phyloP scores from a whole-genome alignment of 2,329 filamentous ascomycete genomes.

The Aspergillus flavus region DNA sequence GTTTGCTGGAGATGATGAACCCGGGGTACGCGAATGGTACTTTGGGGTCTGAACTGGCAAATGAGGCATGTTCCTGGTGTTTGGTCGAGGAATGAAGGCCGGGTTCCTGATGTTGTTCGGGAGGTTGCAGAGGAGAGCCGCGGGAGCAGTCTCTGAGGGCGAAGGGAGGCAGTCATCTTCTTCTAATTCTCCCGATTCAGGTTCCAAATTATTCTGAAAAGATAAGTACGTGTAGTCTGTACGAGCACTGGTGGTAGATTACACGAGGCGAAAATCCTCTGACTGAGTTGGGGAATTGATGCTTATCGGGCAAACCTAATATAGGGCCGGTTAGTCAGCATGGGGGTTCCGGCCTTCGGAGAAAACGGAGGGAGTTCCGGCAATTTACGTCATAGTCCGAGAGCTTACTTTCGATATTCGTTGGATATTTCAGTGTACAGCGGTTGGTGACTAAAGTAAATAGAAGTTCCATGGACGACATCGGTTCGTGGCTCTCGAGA shows the following conservation, averaged over 20 bases:
- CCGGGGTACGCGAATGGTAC: not conserved
- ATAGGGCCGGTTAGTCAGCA: conserved; percentile 13
- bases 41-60: conserved; percentile 17
- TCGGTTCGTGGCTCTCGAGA: not conserved
- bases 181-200: not conserved
- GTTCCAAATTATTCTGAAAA: not conserved
- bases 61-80: conserved; percentile 17
- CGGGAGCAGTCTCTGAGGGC: conserved; percentile 16
- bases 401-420: not conserved
- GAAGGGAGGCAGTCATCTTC: conserved; percentile 15
- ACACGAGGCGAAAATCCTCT: not conserved
- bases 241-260: not conserved
- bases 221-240: not conserved
- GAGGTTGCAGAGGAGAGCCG: conserved; percentile 11
- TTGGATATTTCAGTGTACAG: not conserved
- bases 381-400: conserved; percentile 11
- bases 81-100: conserved; percentile 12
- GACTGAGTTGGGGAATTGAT: not conserved
- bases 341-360: not conserved
- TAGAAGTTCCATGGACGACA: not conserved
- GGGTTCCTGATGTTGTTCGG: conserved; percentile 6
- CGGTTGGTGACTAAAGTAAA: not conserved
- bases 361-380: not conserved
- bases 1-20: not conserved
- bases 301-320: conserved; percentile 7